phyloP scores from a whole-genome alignment of 208 protist species.

The Entamoeba dispar region DNA sequence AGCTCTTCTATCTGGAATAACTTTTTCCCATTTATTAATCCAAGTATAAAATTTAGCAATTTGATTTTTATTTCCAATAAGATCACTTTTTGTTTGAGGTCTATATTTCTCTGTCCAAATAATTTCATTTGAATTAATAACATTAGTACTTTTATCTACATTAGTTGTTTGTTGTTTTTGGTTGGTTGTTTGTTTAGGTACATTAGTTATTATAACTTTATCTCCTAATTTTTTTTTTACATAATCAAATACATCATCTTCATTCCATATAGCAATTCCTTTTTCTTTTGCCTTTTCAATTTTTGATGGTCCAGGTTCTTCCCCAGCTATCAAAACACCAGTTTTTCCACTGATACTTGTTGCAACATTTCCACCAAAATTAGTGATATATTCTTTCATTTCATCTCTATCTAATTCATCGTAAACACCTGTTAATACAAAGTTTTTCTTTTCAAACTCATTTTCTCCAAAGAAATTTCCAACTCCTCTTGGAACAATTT shows the following conservation, averaged over 20 bases:
- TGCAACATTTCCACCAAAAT: neutral
- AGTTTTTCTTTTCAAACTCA: neutral
- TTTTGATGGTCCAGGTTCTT: neutral
- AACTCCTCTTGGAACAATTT: neutral
- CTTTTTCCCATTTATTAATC: neutral
- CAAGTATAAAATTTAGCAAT: neutral
- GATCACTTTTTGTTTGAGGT: neutral
- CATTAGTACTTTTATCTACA: neutral
- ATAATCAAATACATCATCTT: neutral
- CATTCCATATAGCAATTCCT: neutral
- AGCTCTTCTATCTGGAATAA: neutral
- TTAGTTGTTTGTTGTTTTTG: neutral
- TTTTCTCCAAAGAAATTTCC: neutral
- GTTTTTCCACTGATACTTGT: neutral
- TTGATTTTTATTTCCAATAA: neutral
- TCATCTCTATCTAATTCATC: neutral
- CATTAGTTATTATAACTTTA: neutral
- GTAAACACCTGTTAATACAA: neutral
- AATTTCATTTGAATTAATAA: neutral
- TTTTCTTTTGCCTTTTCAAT: neutral
- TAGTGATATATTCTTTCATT: neutral
- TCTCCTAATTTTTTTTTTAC: neutral
- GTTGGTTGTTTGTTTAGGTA: neutral
- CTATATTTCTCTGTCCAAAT: neutral
- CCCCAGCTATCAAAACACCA: neutral